Percentiles rank a stretch among this genome's conserved stretches.
These are phyloP conservation scores for Auricularia cornea DNA, from an alignment of 768 basidiomycete species.

Conservation along the genomic window DNA sequence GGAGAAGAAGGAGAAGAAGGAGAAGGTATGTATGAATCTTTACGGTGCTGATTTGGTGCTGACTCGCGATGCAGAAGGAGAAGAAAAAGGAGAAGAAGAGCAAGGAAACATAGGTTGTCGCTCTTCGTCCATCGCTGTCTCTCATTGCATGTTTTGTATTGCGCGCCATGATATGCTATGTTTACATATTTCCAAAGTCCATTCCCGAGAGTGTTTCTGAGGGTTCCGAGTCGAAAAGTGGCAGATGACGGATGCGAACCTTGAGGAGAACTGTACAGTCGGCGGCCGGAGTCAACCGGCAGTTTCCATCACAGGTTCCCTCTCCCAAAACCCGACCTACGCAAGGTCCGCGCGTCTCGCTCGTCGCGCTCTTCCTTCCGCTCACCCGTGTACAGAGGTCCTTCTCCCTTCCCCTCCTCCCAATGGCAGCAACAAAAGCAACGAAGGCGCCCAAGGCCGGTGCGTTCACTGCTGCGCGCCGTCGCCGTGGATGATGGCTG, in stretches of 20 bases:
- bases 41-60: neutral
- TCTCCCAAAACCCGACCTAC: neutral
- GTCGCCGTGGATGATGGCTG: no score
- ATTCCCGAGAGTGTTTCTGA: neutral
- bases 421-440: slow-evolving; percentile 64
- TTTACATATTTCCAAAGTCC: neutral
- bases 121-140: neutral
- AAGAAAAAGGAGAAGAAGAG: slow-evolving; percentile 54
- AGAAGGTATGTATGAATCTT: neutral
- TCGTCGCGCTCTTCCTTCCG: neutral
- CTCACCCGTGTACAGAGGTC: neutral
- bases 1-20: slow-evolving; percentile 60
- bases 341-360: neutral
- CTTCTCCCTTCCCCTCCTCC: slow-evolving; percentile 1
- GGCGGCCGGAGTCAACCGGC: neutral
- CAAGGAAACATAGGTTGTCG: slow-evolving; percentile 21
- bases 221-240: neutral
- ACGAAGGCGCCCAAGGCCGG: slow-evolving; percentile 50
- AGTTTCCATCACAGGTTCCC: no score
- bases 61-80: slow-evolving; percentile 29
- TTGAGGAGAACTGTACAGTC: neutral
- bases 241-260: neutral
- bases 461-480: slow-evolving; percentile 36
- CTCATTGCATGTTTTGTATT: neutral
- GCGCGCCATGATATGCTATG: neutral